Evolutionary conservation across 1,284 basidiomycete species (phyloP), one percentile per base, ranked within the genome.

Genomic region (Apiotrichum montevideense): DNA sequence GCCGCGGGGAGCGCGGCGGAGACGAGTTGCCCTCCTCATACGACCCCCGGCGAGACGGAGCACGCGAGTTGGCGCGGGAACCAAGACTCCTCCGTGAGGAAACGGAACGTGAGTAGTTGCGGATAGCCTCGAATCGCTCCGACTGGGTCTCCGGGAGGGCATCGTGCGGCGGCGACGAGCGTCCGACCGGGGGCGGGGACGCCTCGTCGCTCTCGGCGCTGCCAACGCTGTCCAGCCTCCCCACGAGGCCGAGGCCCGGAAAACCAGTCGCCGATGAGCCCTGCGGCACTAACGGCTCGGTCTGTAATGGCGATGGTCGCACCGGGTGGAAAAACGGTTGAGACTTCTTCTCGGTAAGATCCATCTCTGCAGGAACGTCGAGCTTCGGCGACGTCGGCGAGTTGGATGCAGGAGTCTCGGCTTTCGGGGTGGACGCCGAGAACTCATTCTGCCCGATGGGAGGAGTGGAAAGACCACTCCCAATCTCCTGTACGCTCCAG

Each of bases 1-100:
- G 59, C n/a, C 75, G 62, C 5, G 72, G 67, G 10, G 69, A 68
- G 5, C 71, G 64, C 3, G 74, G 71, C 8, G 69, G 53, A 3
- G 46, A 39, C 32, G 62, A 55, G 35, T 21, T 14, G 29, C 14
- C 35, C 9, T 44, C 58, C 35, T 57, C 59, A 15, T 49, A 39
- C n/a, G 57, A 58, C 9, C 54, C 57, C 9, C 60, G 60, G 4
- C 60, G 49, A 15, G 59, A 61, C 37, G 42, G 53, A 2, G 42
- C 55, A 21, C 55, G 52, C 14, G 58, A 59, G 7, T 32, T 10
- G 5, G 40, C 45, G 4, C 53, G 44, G 13, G 52, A 55, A 10
- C 50, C 46, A 10, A 58, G 33, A 5, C 57, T 44, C 33, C 55
- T 44, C n/a, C 57, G 52, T 2, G 58, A 42, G 14, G 54, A 58